phyloP scores from a whole-genome alignment of 768 basidiomycete genomes.

The Calocera cornea region DNA sequence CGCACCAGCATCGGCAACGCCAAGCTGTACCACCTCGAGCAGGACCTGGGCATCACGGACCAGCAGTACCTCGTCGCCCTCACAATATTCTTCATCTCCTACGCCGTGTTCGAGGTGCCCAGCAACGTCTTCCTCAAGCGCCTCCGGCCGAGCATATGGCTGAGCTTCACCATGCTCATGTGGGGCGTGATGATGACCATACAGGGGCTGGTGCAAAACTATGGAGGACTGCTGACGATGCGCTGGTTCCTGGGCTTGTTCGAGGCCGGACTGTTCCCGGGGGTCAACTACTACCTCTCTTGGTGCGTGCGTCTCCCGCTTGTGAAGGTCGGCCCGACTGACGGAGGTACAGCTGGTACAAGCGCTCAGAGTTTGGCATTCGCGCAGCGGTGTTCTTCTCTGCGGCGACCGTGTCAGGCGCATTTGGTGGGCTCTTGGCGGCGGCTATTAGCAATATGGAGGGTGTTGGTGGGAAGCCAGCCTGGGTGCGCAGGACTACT shows the following conservation, averaged over 20 bases:
- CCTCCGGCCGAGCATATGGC: conserved; percentile 62
- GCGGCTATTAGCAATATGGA: conserved; percentile 41
- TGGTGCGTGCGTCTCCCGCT: conserved; percentile 3
- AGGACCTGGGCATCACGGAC: conserved; percentile 46
- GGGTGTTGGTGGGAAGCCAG: conserved; percentile 37
- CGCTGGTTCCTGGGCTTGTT: conserved; percentile 44
- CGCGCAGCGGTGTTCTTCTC: conserved; percentile 62
- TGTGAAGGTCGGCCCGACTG: conserved; percentile 17
- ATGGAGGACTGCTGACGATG: conserved; percentile 52
- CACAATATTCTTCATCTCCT: conserved; percentile 36
- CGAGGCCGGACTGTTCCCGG: conserved; percentile 53
- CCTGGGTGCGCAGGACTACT: conserved; percentile 29
- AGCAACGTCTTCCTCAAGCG: conserved; percentile 62
- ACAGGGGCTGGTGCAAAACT: conserved; percentile 58
- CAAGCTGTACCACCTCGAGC: conserved; percentile 45
- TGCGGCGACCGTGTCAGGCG: conserved; percentile 69
- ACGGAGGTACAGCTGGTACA: conserved; percentile 47
- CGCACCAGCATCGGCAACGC: conserved; percentile 61
- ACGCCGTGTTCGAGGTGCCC: conserved; percentile 38
- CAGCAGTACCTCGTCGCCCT: conserved; percentile 51
- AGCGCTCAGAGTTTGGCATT: conserved; percentile 62
- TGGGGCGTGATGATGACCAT: conserved; percentile 71
- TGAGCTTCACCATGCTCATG: conserved; percentile 55
- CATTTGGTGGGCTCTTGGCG: conserved; percentile 58
- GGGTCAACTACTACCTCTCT: conserved; percentile 38